Evolutionary conservation across 345 rosid species (phyloP), one percentile per base, ranked within the genome.

Genomic region (Combretum micranthum): DNA sequence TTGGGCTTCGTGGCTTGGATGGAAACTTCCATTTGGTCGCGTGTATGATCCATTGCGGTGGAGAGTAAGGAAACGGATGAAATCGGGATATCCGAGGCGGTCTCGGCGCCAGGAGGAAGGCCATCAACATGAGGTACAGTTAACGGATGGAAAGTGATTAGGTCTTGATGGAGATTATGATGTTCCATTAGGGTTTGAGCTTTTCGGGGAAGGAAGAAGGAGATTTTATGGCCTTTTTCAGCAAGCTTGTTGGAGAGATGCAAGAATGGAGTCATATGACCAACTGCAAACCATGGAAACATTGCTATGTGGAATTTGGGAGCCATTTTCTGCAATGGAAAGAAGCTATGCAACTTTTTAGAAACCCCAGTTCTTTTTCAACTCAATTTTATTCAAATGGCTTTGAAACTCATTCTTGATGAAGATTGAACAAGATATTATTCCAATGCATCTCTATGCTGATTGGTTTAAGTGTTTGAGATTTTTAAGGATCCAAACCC

Each of bases 51-150:
- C 75, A 83, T 62, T 52, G 97, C 93, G 1, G 68, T 42, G 13
- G 77, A 64, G 25, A 90, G 90, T 42, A 70, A 70, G 57, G 69
- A 69, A 46, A 42, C 67, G 20, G 72, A 37, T 23, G 55, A 54
- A 51, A 80, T 51, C 20, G 90, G 82, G 20, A 90, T 57, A 11
- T 90, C 96, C 0, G 97, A 83, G 52, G 84, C 83, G 0, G 94
- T 90, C 61, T 87, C 82, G 0, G 84, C 59, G 5, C 91, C 94
- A 0, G 66, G 64, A 20, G 97, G 97, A 59, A 90, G 89, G 52
- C 88, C 87, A 0, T 69, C 58, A 22, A 81, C 82, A 0, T 20
- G 69, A 13, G 87, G 81, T 23, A 86, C 23, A 12, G 50, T 42
- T 22, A 83, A 18, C 20, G 75, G 61, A 19, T 57, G 62, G 64